A percentile compares a stretch with the other conserved stretches of the same genome.
Evolutionary conservation across 495 filamentous ascomycete species (phyloP).

Genomic region (Beverwykella pulmonaria): DNA sequence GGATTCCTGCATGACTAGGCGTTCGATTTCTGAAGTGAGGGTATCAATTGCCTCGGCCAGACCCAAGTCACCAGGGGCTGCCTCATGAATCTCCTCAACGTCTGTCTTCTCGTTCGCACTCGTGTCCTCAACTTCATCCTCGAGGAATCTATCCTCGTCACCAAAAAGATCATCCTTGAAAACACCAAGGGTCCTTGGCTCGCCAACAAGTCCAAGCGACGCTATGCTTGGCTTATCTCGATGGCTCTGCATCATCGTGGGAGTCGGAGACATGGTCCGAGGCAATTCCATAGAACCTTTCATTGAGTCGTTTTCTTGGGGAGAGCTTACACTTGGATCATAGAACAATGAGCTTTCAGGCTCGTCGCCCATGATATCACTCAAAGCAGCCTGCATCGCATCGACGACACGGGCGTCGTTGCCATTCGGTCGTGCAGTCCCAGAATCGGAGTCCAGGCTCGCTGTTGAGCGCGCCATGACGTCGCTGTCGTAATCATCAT

Average conservation of each 20-base stretch:
- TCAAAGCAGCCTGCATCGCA: constrained; percentile 93
- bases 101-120: constrained; percentile 52
- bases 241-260: constrained; percentile 50
- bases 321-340: constrained; percentile 52
- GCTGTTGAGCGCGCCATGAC: constrained; percentile 61
- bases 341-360: constrained; percentile 56
- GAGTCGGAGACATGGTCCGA: constrained; percentile 45
- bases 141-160: constrained; percentile 82
- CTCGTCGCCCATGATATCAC: constrained; percentile 86
- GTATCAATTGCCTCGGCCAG: constrained; percentile 87
- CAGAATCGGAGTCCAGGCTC: constrained; percentile 55
- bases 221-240: constrained; percentile 78
- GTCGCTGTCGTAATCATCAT: constrained; percentile 69
- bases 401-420: constrained; percentile 69
- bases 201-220: constrained; percentile 84
- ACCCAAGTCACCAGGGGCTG: constrained; percentile 92
- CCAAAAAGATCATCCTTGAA: constrained; percentile 94
- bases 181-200: constrained; percentile 77
- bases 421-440: constrained; percentile 31
- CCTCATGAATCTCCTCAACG: constrained; percentile 88
- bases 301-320: constrained; percentile 53
- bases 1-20: constrained; percentile 81
- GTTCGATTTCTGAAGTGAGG: constrained; percentile 85
- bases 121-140: constrained; percentile 80
- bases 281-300: constrained; percentile 60